Evolutionary conservation across 2,329 filamentous ascomycete genomes (phyloP), one percentile per base, ranked within the genome.

Genomic region (Magnaporthales sp.): DNA sequence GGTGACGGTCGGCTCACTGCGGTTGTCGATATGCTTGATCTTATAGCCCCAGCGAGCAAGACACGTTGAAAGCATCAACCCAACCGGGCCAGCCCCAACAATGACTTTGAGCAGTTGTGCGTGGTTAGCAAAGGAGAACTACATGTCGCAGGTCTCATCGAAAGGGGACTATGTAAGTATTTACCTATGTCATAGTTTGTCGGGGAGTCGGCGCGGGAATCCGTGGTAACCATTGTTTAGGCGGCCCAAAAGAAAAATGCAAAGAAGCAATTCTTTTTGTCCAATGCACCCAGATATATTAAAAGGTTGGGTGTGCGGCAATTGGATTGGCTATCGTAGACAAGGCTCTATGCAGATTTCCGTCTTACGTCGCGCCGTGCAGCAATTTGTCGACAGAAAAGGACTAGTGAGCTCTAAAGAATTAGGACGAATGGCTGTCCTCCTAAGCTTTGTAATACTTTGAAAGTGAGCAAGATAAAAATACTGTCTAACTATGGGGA

Each of bases 21-120:
- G 86, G 78, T 96, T 96, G 79, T 97, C 93, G 74, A 97, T 92
- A 79, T 97, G 92, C 82, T 94, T 96, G 77, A 97, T 92, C 77
- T 88, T 92, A 83, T 97, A 97, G 24, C 93, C 93, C 92, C 93
- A 97, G 80, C 93, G 85, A 68, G 92, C 91, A 69, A 97, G 85
- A 75, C 91, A 94, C 31, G 93, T 93, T 9, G 92, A 95, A 27
- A 97, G 84, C 79, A 96, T 89, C 67, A 97, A 85, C 66, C 93
- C 93, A 56, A 93, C 92, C 4, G 93, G 93, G 19, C 93, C 93
- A 67, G 93, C 93, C 70, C 93, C 93, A 66, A 97, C 84, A 71
- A 97, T 93, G 71, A 97, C 92, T 86, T 67, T 11, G 11, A 26
- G 7, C 54, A 26, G 54, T 64, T 85, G 19, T 61, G 3, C 9